Evolutionary conservation across 306 rosid species (phyloP), one percentile per base, ranked within the genome.

Genomic region (Parietaria judaica): DNA sequence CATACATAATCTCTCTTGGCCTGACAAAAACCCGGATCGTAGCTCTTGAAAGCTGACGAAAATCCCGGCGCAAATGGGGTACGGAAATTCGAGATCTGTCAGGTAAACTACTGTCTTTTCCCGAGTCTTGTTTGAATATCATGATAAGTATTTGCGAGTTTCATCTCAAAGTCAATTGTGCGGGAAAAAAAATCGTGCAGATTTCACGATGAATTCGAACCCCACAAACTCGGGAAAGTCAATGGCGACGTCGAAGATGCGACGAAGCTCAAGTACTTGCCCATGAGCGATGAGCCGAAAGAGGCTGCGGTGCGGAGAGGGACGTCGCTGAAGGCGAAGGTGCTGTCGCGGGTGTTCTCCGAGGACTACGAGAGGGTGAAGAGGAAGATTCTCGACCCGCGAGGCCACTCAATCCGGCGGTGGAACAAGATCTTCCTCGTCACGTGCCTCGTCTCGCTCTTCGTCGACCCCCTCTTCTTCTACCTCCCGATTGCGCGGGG

Each of bases 41-140:
- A 51, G 59, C 66, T 54, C 58, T 67, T 66, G 13, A 44, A 9
- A 14, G 51, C 65, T 69, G 70, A 73, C 72, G 66, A 66, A 57
- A 51, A 37, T 74, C 38, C 4, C 65, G 48, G 70, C 56, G 34
- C 31, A 90, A 41, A 60, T 90, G 97, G 96, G 73, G 43, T 83
- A 76, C 70, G 79, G 66, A 62, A 78, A 79, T 59, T 74, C 86
- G 68, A 83, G 85, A 80, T 83, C 91, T 60, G 72, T 68, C 44
- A 84, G 96, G 95, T 84, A 46, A 50, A 14, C 12, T 23, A 23
- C 31, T 23, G 31, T 23, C 31, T 23, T 23, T 23, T 23, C 31
- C 31, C 31, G 31, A 23, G 31, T 23, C 31, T 23, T 23, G 31
- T 23, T 23, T 23, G 31, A 44, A 66, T 74, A 52, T 63, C 59